A percentile compares a stretch with the other conserved stretches of the same genome.
These are phyloP conservation scores for Penicillium malachiteum DNA, from an alignment of 495 filamentous ascomycete genomes.

Conservation along the genomic window DNA sequence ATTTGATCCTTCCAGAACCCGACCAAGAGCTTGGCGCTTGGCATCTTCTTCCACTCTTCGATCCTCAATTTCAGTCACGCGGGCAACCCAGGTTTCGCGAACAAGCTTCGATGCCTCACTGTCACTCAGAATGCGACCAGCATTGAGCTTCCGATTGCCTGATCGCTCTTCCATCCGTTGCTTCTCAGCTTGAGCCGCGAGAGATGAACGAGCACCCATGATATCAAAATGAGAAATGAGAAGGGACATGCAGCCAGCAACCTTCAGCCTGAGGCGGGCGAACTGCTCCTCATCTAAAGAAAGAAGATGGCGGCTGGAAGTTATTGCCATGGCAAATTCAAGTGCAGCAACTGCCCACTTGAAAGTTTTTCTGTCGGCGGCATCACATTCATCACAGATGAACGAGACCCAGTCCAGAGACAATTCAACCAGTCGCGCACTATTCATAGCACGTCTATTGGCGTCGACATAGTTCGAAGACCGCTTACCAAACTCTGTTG, in stretches of 20 bases:
- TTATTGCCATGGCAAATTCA: slow-evolving; percentile 97
- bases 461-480: slow-evolving; percentile 91
- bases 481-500: slow-evolving; percentile 94
- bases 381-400: slow-evolving; percentile 93
- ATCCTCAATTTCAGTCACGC: slow-evolving; percentile 74
- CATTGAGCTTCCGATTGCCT: slow-evolving; percentile 70
- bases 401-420: slow-evolving; percentile 97
- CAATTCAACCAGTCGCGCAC: slow-evolving; percentile 86
- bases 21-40: slow-evolving; percentile 85
- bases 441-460: slow-evolving; percentile 93
- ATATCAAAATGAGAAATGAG: slow-evolving; percentile 99
- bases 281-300: slow-evolving; percentile 86
- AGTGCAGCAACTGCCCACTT: slow-evolving; percentile 93
- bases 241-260: slow-evolving; percentile 95
- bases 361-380: slow-evolving; percentile 94
- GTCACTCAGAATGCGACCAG: slow-evolving; percentile 77
- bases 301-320: slow-evolving; percentile 84
- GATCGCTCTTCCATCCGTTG: slow-evolving; percentile 73
- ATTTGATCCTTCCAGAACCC: slow-evolving; percentile 89
- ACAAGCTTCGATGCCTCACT: slow-evolving; percentile 76
- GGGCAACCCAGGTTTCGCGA: slow-evolving; percentile 66
- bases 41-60: slow-evolving; percentile 72
- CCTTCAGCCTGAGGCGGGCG: slow-evolving; percentile 74
- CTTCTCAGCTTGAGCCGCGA: slow-evolving; percentile 90
- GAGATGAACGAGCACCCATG: slow-evolving; percentile 89